These are phyloP conservation scores for Streptanthus diversifolius DNA, from an alignment of 345 rosid species.

Conservation along the genomic window DNA sequence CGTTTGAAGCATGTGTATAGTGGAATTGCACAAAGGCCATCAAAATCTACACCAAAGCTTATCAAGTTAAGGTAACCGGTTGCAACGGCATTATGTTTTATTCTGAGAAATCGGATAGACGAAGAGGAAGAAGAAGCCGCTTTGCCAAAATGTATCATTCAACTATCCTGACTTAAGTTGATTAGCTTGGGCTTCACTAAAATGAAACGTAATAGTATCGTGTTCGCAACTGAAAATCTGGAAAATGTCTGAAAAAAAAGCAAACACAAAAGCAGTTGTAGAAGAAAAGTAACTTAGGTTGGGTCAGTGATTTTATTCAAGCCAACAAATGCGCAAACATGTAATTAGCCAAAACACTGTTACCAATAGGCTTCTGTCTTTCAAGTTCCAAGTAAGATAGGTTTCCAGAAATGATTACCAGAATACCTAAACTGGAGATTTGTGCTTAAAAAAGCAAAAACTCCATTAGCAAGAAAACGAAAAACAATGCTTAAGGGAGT, in stretches of 20 bases:
- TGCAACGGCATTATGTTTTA: no score
- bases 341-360: neutral
- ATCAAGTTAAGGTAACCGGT: no score
- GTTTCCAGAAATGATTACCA: neutral
- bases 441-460: neutral
- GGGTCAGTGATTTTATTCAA: neutral
- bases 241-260: neutral
- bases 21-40: no score
- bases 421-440: neutral
- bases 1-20: no score
- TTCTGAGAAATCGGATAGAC: no score
- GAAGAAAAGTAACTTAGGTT: neutral
- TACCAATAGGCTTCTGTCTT: neutral
- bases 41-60: no score
- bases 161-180: no score
- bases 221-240: no score
- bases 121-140: no score
- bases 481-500: conserved; percentile 46
- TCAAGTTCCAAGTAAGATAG: neutral
- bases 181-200: no score
- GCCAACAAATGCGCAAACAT: neutral
- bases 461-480: neutral
- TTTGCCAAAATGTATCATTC: no score
- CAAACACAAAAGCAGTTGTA: neutral
- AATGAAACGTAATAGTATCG: no score